These are phyloP conservation scores for Pseudocercospora vitis DNA, from an alignment of 2,329 filamentous ascomycete genomes.

Conservation along the genomic window DNA sequence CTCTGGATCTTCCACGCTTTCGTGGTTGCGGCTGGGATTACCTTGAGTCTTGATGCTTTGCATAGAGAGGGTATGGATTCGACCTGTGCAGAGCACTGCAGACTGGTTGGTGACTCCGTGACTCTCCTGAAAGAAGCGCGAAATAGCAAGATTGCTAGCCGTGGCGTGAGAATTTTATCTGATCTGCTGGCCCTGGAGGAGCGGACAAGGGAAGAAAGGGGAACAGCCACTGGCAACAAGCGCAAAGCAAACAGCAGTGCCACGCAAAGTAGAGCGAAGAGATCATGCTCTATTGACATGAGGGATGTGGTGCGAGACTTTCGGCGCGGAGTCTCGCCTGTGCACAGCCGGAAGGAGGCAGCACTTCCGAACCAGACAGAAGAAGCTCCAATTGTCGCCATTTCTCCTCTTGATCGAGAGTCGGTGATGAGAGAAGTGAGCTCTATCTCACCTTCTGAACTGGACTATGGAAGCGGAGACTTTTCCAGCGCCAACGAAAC, in stretches of 20 bases:
- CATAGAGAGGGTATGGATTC: conserved; percentile 7
- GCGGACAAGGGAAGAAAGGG: background rate
- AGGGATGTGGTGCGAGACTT: conserved; percentile 10
- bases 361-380: too few species aligned
- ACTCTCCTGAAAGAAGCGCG: background rate
- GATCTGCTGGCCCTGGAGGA: conserved; percentile 7
- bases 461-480: background rate
- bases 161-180: conserved; percentile 5
- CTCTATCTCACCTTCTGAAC: background rate
- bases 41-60: conserved; percentile 11
- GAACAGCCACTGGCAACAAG: background rate
- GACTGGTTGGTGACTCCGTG: background rate
- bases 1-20: conserved; percentile 15
- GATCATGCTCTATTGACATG: conserved; percentile 9
- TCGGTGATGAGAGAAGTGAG: too few species aligned
- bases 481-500: conserved; percentile 10
- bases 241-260: background rate
- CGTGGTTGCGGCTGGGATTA: conserved; percentile 14
- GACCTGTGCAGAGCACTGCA: conserved; percentile 4
- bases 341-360: background rate
- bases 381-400: too few species aligned
- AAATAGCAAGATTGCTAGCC: conserved; percentile 15
- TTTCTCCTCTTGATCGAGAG: too few species aligned
- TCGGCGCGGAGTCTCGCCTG: conserved; percentile 1
- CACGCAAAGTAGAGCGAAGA: background rate